Conservation (phyloP, 352 stramenopile species). For the Pythium aphanidermatum region DNA sequence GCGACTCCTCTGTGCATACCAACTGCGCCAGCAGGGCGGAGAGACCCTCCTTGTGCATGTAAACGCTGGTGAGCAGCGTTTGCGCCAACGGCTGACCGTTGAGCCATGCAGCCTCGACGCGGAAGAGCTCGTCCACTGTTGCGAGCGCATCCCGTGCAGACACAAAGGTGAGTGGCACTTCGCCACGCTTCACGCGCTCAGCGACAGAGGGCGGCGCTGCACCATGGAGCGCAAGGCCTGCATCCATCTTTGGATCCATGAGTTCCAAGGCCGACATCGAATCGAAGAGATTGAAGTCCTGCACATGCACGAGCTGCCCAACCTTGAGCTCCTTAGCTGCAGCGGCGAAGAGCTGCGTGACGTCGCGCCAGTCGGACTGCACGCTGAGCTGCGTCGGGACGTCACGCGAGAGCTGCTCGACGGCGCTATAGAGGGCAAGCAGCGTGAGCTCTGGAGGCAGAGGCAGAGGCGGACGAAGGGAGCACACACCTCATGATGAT, state of each 20-base stretch:
- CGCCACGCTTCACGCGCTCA: conserved; percentile 32
- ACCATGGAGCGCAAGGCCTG: conserved; percentile 72
- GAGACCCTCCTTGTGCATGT: conserved; percentile 76
- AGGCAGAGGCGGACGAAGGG: neutral
- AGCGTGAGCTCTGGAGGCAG: neutral
- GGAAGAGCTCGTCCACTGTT: conserved; percentile 72
- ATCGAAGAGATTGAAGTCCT: conserved; percentile 89
- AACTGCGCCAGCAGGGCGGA: conserved; percentile 58
- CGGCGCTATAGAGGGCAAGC: conserved; percentile 14
- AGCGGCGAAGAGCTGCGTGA: conserved; percentile 55
- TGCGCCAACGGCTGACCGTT: conserved; percentile 81
- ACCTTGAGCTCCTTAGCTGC: conserved; percentile 77
- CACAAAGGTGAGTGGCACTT: conserved; percentile 53
- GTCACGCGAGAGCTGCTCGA: conserved; percentile 25
- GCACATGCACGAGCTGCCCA: conserved; percentile 68
- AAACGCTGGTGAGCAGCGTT: conserved; percentile 87
- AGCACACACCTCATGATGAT: conserved; percentile 14
- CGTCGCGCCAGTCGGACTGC: conserved; percentile 32
- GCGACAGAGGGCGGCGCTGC: conserved; percentile 46
- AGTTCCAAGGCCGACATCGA: conserved; percentile 94
- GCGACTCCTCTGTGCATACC: neutral
- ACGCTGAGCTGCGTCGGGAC: conserved; percentile 28
- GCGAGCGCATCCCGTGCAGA: conserved; percentile 61
- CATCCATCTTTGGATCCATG: conserved; percentile 94
- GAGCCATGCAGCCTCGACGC: conserved; percentile 76